These are phyloP conservation scores for Claviceps citrina DNA, from an alignment of 2,329 filamentous ascomycete species.

Conservation along the genomic window DNA sequence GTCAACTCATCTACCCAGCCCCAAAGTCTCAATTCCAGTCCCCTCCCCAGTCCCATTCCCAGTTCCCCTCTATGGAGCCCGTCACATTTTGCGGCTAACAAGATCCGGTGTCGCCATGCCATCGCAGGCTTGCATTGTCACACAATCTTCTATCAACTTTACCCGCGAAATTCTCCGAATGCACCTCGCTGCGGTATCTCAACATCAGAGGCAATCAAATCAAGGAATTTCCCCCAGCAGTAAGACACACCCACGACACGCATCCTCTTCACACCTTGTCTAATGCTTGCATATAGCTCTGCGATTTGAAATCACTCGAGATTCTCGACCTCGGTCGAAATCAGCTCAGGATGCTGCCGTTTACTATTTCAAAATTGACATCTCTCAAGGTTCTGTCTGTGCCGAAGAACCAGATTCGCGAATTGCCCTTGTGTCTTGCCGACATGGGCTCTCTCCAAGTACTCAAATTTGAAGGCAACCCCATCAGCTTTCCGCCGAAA, in stretches of 20 bases:
- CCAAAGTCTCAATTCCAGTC: no score
- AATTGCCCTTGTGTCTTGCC: slow-evolving; percentile 67
- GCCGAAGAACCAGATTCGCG: slow-evolving; percentile 72
- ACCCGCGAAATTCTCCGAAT: slow-evolving; percentile 57
- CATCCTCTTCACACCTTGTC: slow-evolving; percentile 10
- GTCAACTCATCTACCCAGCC: no score
- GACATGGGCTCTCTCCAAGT: slow-evolving; percentile 84
- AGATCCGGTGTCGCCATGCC: background rate
- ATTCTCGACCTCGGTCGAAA: slow-evolving; percentile 89
- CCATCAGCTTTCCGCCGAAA: slow-evolving; percentile 62
- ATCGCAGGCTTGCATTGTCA: slow-evolving; percentile 55
- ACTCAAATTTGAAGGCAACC: slow-evolving; percentile 80
- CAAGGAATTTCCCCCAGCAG: slow-evolving; percentile 42
- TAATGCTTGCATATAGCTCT: slow-evolving; percentile 48
- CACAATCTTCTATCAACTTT: slow-evolving; percentile 62
- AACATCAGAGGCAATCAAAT: slow-evolving; percentile 68
- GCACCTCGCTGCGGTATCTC: slow-evolving; percentile 61
- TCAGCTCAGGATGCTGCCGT: slow-evolving; percentile 60
- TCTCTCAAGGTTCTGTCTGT: slow-evolving; percentile 83
- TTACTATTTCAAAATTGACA: slow-evolving; percentile 63
- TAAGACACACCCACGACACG: slow-evolving; percentile 17
- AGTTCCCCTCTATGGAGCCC: no score
- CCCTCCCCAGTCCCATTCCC: no score
- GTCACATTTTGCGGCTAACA: slow-evolving; percentile 1
- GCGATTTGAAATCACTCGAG: slow-evolving; percentile 72